Evolutionary conservation across 345 rosid species (phyloP), one percentile per base, ranked within the genome.

Genomic region (thale cress (Arabidopsis thaliana)): DNA sequence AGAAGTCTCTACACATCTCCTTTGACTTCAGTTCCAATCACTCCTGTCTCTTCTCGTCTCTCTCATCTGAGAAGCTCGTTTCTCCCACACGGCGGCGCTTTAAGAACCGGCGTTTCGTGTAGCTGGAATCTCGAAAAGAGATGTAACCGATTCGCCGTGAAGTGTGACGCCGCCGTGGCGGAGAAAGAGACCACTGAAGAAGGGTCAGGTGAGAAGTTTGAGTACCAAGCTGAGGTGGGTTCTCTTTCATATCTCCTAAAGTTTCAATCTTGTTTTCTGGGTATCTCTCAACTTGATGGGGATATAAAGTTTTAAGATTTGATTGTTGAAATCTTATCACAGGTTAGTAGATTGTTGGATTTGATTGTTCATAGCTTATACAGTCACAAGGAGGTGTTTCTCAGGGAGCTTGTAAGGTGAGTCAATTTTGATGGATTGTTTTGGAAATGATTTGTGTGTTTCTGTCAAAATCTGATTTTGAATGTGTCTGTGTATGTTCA

Each of bases 141-240:
- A 79, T 78, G 67, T 63, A 64, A 81, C 44, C 84, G 91, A 24
- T 45, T 88, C 79, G 71, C 82, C 2, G 83, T 88, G 7, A 81
- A 89, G 30, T 91, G 93, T 32, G 89, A 87, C 73, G 90, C 97
- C 0, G 89, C 93, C 0, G 97, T 95, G 44, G 97, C 94, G 3
- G 97, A 95, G 84, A 85, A 95, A 52, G 97, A 95, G 72, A 85
- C 92, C 4, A 83, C 91, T 22, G 60, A 88, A 0, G 97, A 89
- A 71, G 73, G 83, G 33, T 79, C 97, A 4, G 97, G 91, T 36
- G 99, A 95, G 88, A 91, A 88, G 84, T 95, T 81, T 50, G 98
- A 95, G 85, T 95, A 92, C 77, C 99, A 95, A 82, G 99, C 99
- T 4, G 99, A 95, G 97, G 99, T 79, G 69, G 87, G 51, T 41